Conservation (phyloP, 192 early-diverging fungal species). For the Mortierella alpina region DNA sequence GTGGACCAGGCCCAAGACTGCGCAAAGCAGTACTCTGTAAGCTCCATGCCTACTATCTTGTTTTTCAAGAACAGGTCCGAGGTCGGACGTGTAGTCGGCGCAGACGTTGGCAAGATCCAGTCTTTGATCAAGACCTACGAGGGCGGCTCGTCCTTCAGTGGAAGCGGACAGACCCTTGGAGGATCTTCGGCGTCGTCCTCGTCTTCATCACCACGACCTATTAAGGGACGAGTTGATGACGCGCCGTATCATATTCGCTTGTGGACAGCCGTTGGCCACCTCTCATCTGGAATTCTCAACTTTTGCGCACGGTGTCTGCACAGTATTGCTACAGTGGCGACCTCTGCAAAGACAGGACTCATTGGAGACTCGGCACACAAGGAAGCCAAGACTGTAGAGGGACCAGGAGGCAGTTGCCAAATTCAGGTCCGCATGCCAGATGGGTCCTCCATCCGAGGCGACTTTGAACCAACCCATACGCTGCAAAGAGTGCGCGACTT, state of each 20-base stretch:
- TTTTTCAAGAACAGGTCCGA: slow-evolving; percentile 47
- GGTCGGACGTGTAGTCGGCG: slow-evolving; percentile 39
- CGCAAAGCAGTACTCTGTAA: slow-evolving; percentile 18
- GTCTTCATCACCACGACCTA: not conserved
- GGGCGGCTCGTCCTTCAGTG: slow-evolving; percentile 37
- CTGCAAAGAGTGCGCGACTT: slow-evolving; percentile 32
- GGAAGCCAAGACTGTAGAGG: slow-evolving; percentile 26
- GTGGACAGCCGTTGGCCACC: slow-evolving; percentile 31
- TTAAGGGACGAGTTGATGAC: slow-evolving; percentile 5
- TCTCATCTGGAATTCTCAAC: slow-evolving; percentile 29
- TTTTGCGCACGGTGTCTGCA: slow-evolving; percentile 12
- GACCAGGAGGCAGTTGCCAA: slow-evolving; percentile 45
- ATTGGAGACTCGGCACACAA: slow-evolving; percentile 15
- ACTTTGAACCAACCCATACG: slow-evolving; percentile 39
- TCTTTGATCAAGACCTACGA: slow-evolving; percentile 38
- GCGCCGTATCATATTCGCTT: slow-evolving; percentile 36
- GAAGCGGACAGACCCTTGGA: slow-evolving; percentile 42
- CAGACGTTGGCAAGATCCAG: slow-evolving; percentile 42
- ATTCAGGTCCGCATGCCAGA: slow-evolving; percentile 43
- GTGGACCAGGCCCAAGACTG: slow-evolving; percentile 47
- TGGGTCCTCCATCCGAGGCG: slow-evolving; percentile 38
- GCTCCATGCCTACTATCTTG: slow-evolving; percentile 41
- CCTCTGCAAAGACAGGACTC: slow-evolving; percentile 40
- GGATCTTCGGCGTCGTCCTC: not conserved
- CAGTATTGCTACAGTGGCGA: slow-evolving; percentile 15